Evolutionary conservation across 306 rosid genomes (phyloP).

Genomic region (Cicer judaicum): DNA sequence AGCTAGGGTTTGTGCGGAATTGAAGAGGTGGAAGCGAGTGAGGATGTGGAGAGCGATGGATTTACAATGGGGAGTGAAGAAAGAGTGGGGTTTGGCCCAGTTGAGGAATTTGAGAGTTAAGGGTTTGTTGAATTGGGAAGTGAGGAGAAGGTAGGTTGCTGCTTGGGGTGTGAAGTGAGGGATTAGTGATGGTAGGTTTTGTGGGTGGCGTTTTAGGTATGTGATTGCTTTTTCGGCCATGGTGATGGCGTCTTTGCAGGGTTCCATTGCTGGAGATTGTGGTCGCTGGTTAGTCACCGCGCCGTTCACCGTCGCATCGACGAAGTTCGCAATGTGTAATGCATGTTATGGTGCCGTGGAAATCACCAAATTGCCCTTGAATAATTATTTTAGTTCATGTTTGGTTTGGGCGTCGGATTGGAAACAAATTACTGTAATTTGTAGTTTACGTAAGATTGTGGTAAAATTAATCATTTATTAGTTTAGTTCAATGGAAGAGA

Average conservation of each 20-base stretch:
- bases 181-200: slow-evolving; percentile 55
- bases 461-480: too few relatives aligned
- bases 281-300: too few relatives aligned
- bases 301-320: too few relatives aligned
- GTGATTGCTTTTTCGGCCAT: slow-evolving; percentile 68
- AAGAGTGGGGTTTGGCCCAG: slow-evolving; percentile 65
- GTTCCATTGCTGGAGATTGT: slow-evolving; percentile 31
- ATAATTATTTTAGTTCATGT: too few relatives aligned
- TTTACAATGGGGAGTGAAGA: slow-evolving; percentile 67
- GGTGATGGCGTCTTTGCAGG: slow-evolving; percentile 34
- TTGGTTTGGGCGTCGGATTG: too few relatives aligned
- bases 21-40: slow-evolving; percentile 78
- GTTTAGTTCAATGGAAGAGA: too few relatives aligned
- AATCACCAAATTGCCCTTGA: too few relatives aligned
- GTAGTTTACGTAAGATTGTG: too few relatives aligned
- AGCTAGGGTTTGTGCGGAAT: slow-evolving; percentile 74
- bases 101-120: slow-evolving; percentile 61
- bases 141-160: slow-evolving; percentile 73
- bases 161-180: slow-evolving; percentile 74
- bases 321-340: too few relatives aligned
- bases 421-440: too few relatives aligned
- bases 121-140: slow-evolving; percentile 63
- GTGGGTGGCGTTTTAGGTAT: slow-evolving; percentile 75
- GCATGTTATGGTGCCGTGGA: too few relatives aligned
- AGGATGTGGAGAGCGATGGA: slow-evolving; percentile 87